Conservation (phyloP, 2,329 filamentous ascomycete species). For the Cryphonectria radicalis region DNA sequence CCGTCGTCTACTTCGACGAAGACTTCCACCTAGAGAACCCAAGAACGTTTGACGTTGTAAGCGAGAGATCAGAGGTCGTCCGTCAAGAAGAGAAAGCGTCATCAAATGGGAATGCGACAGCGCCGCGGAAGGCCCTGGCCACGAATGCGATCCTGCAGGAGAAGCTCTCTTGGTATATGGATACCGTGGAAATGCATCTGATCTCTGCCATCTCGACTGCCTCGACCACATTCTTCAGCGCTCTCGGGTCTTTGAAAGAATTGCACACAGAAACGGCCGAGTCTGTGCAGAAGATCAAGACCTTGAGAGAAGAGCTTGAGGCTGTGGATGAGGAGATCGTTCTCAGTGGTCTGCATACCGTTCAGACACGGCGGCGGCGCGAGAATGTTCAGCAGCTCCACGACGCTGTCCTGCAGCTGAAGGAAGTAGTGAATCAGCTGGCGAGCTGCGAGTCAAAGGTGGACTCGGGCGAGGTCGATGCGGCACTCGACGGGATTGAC, state of each 20-base stretch:
- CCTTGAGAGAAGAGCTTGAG: constrained; percentile 76
- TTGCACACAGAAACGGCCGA: constrained; percentile 90
- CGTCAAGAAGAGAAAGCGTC: constrained; percentile 60
- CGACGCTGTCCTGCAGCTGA: constrained; percentile 81
- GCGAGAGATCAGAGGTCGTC: constrained; percentile 96
- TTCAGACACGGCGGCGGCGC: constrained; percentile 78
- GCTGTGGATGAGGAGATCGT: constrained; percentile 87
- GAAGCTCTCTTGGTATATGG: constrained; percentile 99
- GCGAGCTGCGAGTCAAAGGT: constrained; percentile 79
- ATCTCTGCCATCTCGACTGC: constrained; percentile 96
- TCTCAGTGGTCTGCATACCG: constrained; percentile 79
- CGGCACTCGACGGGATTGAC: constrained; percentile 78
- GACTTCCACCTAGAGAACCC: constrained; percentile 96
- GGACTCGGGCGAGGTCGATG: constrained; percentile 80
- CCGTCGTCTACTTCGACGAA: constrained; percentile 90
- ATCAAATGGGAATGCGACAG: constrained; percentile 60
- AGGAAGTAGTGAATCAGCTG: constrained; percentile 75
- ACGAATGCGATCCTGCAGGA: constrained; percentile 98
- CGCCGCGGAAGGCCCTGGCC: constrained; percentile 82
- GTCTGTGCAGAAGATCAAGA: constrained; percentile 85
- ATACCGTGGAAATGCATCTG: constrained; percentile 95
- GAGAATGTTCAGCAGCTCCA: constrained; percentile 85
- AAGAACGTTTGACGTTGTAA: constrained; percentile 93
- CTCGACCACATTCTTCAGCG: constrained; percentile 94
- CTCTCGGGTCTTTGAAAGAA: constrained; percentile 86